These are phyloP conservation scores for Tolypocladium ophioglossoides DNA, from an alignment of 2,329 filamentous ascomycete genomes.

Conservation along the genomic window DNA sequence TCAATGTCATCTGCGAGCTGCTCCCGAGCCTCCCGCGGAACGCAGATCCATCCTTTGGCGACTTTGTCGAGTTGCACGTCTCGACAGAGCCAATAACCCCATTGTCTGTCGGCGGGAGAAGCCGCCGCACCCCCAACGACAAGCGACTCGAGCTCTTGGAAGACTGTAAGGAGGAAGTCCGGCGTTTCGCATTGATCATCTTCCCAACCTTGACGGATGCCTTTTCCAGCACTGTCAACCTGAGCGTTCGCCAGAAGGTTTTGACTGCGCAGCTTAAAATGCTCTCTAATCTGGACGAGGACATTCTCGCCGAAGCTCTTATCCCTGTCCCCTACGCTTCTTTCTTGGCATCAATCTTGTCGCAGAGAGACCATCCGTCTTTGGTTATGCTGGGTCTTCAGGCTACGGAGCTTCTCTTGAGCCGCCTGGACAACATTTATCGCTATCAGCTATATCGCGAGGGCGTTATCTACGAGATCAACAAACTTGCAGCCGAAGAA, in stretches of 20 bases:
- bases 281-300: constrained; percentile 84
- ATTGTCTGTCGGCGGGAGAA: constrained; percentile 20
- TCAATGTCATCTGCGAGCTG: constrained; percentile 95
- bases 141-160: constrained; percentile 73
- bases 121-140: constrained; percentile 50
- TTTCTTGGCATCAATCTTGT: constrained; percentile 87
- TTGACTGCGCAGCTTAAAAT: constrained; percentile 95
- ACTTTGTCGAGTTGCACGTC: constrained; percentile 31
- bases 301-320: constrained; percentile 75
- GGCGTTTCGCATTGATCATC: constrained; percentile 84
- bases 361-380: constrained; percentile 84
- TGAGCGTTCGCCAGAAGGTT: constrained; percentile 90
- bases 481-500: constrained; percentile 57
- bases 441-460: constrained; percentile 95
- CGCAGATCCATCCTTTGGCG: constrained; percentile 30
- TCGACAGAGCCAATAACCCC: constrained; percentile 29
- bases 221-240: constrained; percentile 94
- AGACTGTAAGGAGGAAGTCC: constrained; percentile 76
- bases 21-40: constrained; percentile 62
- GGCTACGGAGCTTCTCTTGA: constrained; percentile 78
- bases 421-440: constrained; percentile 77
- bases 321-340: constrained; percentile 89
- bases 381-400: constrained; percentile 81
- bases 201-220: constrained; percentile 93
- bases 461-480: constrained; percentile 86